Base-by-base conservation (phyloP, 2,329 filamentous ascomycete species). In the Shiraia sp. region DNA sequence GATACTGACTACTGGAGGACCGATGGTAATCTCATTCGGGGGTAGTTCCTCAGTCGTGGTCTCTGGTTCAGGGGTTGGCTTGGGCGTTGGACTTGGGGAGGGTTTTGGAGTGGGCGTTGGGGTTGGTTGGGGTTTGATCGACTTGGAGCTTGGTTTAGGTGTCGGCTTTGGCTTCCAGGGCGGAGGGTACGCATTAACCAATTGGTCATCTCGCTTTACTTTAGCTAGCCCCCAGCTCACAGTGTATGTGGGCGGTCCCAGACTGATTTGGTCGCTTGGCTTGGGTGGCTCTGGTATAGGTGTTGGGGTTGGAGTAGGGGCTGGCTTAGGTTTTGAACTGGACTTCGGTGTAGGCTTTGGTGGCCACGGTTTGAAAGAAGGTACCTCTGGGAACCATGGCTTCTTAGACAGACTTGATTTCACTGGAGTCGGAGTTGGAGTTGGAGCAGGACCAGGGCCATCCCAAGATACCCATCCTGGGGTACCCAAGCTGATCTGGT, bases 391-490 rank as follows among this genome's bases (percentile, higher is more conserved):
- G 24, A 23, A 24, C 12, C 9, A n/a, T 15, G 31, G 31, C 25
- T 40, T 40, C 15, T 40, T 40, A 3, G 38, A 23, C 8, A 32
- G 23, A 13, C 26, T 30, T 6, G 35, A 14, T 13, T 30, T 37
- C 15, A 14, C 26, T 23, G 42, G 36, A 14, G 26, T 23, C 25
- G 45, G 48, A 1, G 28, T 36, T 22, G 28, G 33, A 19, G 40
- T 50, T 4, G 12, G n/a, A n/a, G n/a, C 3, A 6, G 44, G 40
- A n/a, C 30, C 31, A 3, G 39, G 30, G 15, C 37, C 28, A 15
- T 48, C 47, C 55, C 51, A 58, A 9, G 42, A 48, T 13, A 58
- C 36, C 32, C 45, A 52, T 23, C 40, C 35, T 4, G 49, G 46
- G 3, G 30, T 36, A 16, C 42, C 38, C 1, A 49, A 24, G 10